Evolutionary conservation across 306 rosid genomes (phyloP).

Genomic region (Pyrus pyrifolia): DNA sequence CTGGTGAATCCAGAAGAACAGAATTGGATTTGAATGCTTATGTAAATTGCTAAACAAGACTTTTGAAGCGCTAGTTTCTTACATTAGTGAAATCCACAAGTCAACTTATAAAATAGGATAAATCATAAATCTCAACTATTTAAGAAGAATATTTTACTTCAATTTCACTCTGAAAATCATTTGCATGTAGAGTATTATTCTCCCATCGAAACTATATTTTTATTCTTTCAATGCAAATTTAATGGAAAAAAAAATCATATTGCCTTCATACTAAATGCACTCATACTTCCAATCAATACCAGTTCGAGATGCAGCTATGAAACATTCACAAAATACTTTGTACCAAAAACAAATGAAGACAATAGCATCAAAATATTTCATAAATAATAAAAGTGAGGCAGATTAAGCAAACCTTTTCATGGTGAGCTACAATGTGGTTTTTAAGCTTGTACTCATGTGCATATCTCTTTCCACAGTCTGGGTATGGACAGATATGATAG

Average conservation of each 20-base stretch:
- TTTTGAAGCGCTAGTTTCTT: not conserved
- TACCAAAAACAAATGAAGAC: not conserved
- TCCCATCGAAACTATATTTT: not conserved
- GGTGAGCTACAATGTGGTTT: constrained; percentile 84
- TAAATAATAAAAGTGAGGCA: not conserved
- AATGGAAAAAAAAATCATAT: not conserved
- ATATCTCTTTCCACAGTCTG: constrained; percentile 94
- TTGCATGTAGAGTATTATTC: not conserved
- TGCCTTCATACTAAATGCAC: not conserved
- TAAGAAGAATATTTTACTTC: not conserved
- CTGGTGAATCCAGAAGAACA: not conserved
- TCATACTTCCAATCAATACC: not conserved
- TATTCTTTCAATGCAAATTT: not conserved
- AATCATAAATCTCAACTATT: not conserved
- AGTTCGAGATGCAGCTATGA: not conserved
- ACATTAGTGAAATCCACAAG: not conserved
- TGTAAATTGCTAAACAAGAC: not conserved
- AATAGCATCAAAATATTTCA: not conserved
- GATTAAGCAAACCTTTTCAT: constrained; percentile 67
- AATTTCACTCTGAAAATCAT: not conserved
- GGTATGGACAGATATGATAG: constrained; percentile 87
- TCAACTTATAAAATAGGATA: not conserved
- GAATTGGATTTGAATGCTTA: not conserved
- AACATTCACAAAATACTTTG: not conserved
- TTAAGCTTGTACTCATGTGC: constrained; percentile 97